phyloP scores from a whole-genome alignment of 176 grass and related monocot genomes.

The Bonia amplexicaulis region DNA sequence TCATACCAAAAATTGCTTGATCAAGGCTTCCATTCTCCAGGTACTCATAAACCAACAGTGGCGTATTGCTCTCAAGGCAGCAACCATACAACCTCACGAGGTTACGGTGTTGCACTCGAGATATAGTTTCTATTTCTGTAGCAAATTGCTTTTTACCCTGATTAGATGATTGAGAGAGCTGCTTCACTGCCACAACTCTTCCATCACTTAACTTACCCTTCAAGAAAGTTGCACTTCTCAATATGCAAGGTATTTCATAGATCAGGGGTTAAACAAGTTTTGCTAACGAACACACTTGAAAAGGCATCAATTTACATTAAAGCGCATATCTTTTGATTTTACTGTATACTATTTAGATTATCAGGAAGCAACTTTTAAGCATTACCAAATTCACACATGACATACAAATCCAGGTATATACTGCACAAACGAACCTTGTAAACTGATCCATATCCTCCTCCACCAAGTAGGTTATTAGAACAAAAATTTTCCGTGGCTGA shows the following conservation, averaged over 20 bases:
- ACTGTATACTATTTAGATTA: background rate
- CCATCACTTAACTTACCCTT: conserved; percentile 78
- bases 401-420: background rate
- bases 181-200: conserved; percentile 74
- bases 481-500: conserved; percentile 67
- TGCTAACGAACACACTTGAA: background rate
- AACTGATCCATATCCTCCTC: conserved; percentile 86
- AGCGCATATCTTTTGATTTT: background rate
- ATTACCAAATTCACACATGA: background rate
- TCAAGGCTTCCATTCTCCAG: conserved; percentile 82
- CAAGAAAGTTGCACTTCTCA: background rate
- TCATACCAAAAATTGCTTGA: conserved; percentile 61
- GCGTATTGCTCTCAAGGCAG: conserved; percentile 61
- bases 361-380: background rate
- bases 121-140: conserved; percentile 82
- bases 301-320: background rate
- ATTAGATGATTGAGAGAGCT: conserved; percentile 60
- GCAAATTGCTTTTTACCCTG: conserved; percentile 78
- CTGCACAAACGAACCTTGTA: conserved; percentile 48
- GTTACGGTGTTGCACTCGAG: conserved; percentile 68
- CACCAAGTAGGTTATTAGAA: conserved; percentile 66
- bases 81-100: conserved; percentile 71
- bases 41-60: conserved; percentile 75
- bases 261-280: background rate
- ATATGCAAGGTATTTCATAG: conserved; percentile 8